phyloP scores from a whole-genome alignment of 2,329 filamentous ascomycete genomes.

The Verticillium albo-atrum region DNA sequence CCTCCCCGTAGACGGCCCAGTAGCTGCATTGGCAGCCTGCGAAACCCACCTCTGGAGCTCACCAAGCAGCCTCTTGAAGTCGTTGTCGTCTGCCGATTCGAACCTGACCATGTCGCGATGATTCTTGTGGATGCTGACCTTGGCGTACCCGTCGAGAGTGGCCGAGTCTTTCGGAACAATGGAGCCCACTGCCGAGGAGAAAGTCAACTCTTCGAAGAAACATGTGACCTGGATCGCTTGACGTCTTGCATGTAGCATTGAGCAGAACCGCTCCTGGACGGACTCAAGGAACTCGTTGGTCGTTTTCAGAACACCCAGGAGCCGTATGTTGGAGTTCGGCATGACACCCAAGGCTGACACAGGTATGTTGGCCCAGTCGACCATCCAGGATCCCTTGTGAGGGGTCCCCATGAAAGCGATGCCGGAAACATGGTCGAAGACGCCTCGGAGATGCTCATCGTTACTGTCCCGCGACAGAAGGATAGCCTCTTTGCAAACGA shows the following conservation, averaged over 20 bases:
- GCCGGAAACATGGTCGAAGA: constrained; percentile 21
- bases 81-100: constrained; percentile 18
- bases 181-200: constrained; percentile 13
- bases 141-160: constrained; percentile 20
- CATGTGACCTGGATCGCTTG: constrained; percentile 20
- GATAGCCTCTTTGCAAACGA: constrained; percentile 31
- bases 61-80: constrained; percentile 20
- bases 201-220: constrained; percentile 29
- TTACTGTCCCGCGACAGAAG: constrained; percentile 13
- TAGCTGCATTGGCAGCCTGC: no score
- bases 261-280: constrained; percentile 18
- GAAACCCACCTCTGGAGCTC: constrained; percentile 12
- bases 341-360: constrained; percentile 21
- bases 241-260: constrained; percentile 19
- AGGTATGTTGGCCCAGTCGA: constrained; percentile 25
- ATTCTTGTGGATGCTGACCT: constrained; percentile 22
- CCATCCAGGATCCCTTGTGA: constrained; percentile 27
- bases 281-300: constrained; percentile 19
- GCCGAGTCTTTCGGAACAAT: constrained; percentile 25
- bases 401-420: constrained; percentile 35
- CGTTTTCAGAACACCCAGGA: constrained; percentile 21
- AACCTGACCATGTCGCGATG: constrained; percentile 29
- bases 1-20: no score
- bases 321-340: constrained; percentile 23
- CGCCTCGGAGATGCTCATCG: constrained; percentile 16